phyloP scores from a whole-genome alignment of 176 grass and related monocot genomes.

The Zea mays region Zm-B73-REFERENCE-NAM-5.0 NC_050102.1:19038501-19039000 shows the following conservation, averaged over 20 bases:
- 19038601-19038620: constrained; percentile 8
- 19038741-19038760: constrained; percentile 10
- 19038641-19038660: constrained; percentile 4
- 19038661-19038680: background rate
- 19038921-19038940: background rate
- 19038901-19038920: background rate
- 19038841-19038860: background rate
- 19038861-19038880: background rate
- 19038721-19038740: constrained; percentile 34
- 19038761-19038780: constrained; percentile 9
- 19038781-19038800: background rate
- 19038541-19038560: background rate
- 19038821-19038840: background rate
- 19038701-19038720: constrained; percentile 24
- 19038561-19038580: constrained; percentile 24
- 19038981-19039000: constrained; percentile 35
- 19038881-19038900: background rate
- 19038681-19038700: constrained; percentile 16
- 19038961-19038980: constrained; percentile 28
- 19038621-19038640: constrained; percentile 32
- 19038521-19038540: constrained; percentile 39
- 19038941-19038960: background rate
- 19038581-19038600: background rate
- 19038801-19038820: background rate
- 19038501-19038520: constrained; percentile 25